phyloP scores from a whole-genome alignment of 805 yeast species.

The Suhomyces emberorum region DNA sequence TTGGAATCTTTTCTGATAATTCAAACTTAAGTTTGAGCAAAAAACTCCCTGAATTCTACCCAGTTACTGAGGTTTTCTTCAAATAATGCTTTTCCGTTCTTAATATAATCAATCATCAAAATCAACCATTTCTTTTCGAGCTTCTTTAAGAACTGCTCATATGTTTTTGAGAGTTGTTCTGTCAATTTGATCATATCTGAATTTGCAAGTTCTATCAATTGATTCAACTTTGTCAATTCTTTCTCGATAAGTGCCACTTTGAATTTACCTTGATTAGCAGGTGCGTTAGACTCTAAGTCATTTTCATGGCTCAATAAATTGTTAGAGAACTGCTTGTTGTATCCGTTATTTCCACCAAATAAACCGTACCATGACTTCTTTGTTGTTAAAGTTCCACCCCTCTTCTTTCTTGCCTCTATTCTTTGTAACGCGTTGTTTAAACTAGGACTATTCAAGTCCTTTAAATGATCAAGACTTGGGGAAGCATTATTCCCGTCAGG shows the following conservation, averaged over 20 bases:
- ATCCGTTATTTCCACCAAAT: constrained; percentile 41
- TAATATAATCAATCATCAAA: constrained; percentile 36
- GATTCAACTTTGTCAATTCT: constrained; percentile 45
- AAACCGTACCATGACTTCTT: constrained; percentile 43
- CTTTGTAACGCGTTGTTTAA: constrained; percentile 32
- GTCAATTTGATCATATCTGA: constrained; percentile 45
- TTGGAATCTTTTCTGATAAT: no score
- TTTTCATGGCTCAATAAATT: constrained; percentile 11
- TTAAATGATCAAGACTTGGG: constrained; percentile 21
- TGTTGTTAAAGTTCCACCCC: constrained; percentile 11
- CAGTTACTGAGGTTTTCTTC: constrained; percentile 30
- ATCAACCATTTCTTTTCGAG: constrained; percentile 42
- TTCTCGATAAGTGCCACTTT: constrained; percentile 35
- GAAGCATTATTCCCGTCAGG: neutral
- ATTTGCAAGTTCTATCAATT: constrained; percentile 42
- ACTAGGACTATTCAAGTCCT: constrained; percentile 38
- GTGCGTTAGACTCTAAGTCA: constrained; percentile 1
- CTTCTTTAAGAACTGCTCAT: constrained; percentile 31
- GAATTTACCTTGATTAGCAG: constrained; percentile 19
- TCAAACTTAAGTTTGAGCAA: constrained; percentile 4
- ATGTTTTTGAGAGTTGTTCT: constrained; percentile 39
- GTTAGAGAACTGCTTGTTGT: constrained; percentile 12
- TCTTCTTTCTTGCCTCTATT: constrained; percentile 25
- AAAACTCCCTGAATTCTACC: constrained; percentile 28
- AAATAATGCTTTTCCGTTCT: constrained; percentile 32